Evolutionary conservation across 768 basidiomycete genomes (phyloP), one percentile per base, ranked within the genome.

Genomic region (Tulasnella sp.): DNA sequence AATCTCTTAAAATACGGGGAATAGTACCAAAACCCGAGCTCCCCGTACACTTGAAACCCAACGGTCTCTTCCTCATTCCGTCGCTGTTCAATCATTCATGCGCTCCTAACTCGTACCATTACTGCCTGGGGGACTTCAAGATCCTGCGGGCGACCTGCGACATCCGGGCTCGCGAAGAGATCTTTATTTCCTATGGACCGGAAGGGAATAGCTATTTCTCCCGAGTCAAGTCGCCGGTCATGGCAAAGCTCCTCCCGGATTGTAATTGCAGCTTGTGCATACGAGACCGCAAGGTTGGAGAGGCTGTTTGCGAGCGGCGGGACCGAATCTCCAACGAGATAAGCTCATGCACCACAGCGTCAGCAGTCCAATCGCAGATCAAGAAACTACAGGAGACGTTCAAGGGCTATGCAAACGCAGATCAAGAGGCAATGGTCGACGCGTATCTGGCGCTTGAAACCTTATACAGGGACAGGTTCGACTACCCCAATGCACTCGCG

Each of bases 81-180:
- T 83, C 83, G 0, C 77, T 83, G 15, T 80, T 83, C 80, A 85
- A 85, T 77, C 84, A 85, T 74, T 77, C 82, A 0, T 85, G 84
- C 77, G 36, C 71, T 0, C 54, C 81, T 0, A 82, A 78, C 72
- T 80, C 80, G 3, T 9, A 38, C 29, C 80, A 81, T 74, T 34
- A 45, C 72, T 80, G 71, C 72, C 79, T 81, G 64, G 81, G 81
- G 5, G 81, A 83, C 71, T n/a, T 81, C 38, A 82, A 84, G 75
- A 71, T 83, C 72, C 77, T 85, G n/a, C 80, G 84, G 7, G 81
- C 83, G 1, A 45, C 64, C 1, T 29, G 58, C 12, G 4, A 38
- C 39, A 80, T 84, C 68, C n/a, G 37, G 3, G 39, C 45, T 0
- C 84, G 82, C 11, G 78, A 79, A 5, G 83, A 84, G 67, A 40